A percentile compares a stretch with the other conserved stretches of the same genome.
These are phyloP conservation scores for Serpula lacrymans DNA, from an alignment of 768 basidiomycete genomes.

Conservation along the genomic window DNA sequence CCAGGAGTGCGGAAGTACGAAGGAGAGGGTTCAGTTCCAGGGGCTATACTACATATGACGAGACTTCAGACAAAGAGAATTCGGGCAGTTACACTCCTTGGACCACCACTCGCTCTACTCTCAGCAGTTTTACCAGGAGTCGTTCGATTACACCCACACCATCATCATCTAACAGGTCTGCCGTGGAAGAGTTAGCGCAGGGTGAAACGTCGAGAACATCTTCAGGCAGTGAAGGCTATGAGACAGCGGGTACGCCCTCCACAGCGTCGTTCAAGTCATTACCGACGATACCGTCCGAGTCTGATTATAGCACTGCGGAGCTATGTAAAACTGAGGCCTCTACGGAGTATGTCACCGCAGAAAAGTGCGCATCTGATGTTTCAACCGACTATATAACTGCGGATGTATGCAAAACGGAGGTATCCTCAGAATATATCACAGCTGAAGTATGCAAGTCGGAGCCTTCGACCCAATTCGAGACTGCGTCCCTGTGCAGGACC, in stretches of 20 bases:
- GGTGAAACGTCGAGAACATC: conserved; percentile 44
- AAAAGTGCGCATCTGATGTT: conserved; percentile 38
- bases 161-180: conserved; percentile 29
- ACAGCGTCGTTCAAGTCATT: conserved; percentile 53
- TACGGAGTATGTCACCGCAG: conserved; percentile 48
- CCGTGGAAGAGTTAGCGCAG: conserved; percentile 25
- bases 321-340: conserved; percentile 39
- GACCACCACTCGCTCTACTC: conserved; percentile 29
- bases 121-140: conserved; percentile 31
- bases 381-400: conserved; percentile 52
- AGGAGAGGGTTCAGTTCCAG: conserved; percentile 42
- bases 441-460: conserved; percentile 42
- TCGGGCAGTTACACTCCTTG: conserved; percentile 31
- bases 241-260: conserved; percentile 40
- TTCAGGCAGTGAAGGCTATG: conserved; percentile 52
- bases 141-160: conserved; percentile 29
- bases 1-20: conserved; percentile 56
- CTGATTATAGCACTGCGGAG: conserved; percentile 41
- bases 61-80: conserved; percentile 60
- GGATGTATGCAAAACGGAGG: conserved; percentile 41
- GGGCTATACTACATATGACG: conserved; percentile 32
- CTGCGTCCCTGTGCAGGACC: conserved; percentile 39
- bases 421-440: conserved; percentile 43
- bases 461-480: conserved; percentile 42
- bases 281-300: conserved; percentile 58